These are phyloP conservation scores for Aspergillus ibericus DNA, from an alignment of 2,329 filamentous ascomycete genomes.

Conservation along the genomic window DNA sequence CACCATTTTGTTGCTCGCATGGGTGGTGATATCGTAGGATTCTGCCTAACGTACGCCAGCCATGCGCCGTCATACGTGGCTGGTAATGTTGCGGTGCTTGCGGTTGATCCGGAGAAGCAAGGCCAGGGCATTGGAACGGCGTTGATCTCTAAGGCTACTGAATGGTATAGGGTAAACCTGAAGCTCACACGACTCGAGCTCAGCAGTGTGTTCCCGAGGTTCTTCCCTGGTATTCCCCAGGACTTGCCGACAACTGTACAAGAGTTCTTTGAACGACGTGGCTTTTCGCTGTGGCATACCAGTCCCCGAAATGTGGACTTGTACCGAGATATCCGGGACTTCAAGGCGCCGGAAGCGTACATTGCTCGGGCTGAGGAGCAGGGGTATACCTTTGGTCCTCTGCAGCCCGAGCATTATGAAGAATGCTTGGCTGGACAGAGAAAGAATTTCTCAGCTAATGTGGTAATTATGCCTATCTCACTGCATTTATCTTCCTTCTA, in stretches of 20 bases:
- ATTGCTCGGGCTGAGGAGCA: conserved; percentile 36
- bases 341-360: conserved; percentile 37
- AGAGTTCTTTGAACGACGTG: conserved; percentile 46
- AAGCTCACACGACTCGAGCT: conserved; percentile 27
- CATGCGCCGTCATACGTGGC: neutral
- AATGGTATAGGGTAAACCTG: conserved; percentile 28
- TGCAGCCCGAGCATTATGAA: conserved; percentile 37
- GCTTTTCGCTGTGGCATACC: conserved; percentile 32
- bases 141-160: conserved; percentile 32
- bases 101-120: conserved; percentile 37
- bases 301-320: conserved; percentile 39
- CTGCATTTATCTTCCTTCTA: neutral
- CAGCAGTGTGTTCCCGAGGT: conserved; percentile 42
- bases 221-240: conserved; percentile 48
- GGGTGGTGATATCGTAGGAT: conserved; percentile 32
- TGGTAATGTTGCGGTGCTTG: conserved; percentile 35
- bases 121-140: conserved; percentile 41
- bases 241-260: conserved; percentile 37
- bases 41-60: conserved; percentile 39
- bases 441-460: conserved; percentile 40
- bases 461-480: conserved; percentile 24
- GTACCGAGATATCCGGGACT: conserved; percentile 40
- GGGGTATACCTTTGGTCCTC: conserved; percentile 39
- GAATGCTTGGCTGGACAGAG: conserved; percentile 42
- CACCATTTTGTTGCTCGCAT: conserved; percentile 38